phyloP scores from a whole-genome alignment of 106 monocot genomes.

The Allium cepa region DNA sequence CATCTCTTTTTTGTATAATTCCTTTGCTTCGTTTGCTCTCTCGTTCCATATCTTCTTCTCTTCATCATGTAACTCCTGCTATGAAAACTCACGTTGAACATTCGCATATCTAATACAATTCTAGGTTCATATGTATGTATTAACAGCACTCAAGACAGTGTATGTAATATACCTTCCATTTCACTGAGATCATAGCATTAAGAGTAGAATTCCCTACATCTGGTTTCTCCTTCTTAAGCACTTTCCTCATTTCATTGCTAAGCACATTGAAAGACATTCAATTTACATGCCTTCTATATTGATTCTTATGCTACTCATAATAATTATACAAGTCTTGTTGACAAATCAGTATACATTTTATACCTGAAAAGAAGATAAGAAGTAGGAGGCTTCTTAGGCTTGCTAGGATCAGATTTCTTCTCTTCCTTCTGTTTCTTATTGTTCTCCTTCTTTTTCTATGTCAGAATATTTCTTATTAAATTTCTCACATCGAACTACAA shows the following conservation, averaged over 20 bases:
- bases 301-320: not conserved
- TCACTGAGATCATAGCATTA: constrained; percentile 66
- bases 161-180: constrained; percentile 59
- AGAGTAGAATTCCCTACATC: constrained; percentile 23
- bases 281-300: not conserved
- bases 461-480: too few relatives aligned
- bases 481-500: too few relatives aligned
- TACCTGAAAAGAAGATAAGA: constrained; percentile 79
- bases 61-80: constrained; percentile 52
- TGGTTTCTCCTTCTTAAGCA: constrained; percentile 19
- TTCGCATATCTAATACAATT: too few relatives aligned
- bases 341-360: not conserved
- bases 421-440: constrained; percentile 36
- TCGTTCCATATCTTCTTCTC: constrained; percentile 65
- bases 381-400: constrained; percentile 79
- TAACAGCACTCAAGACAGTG: not conserved
- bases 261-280: not conserved
- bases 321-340: not conserved
- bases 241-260: constrained; percentile 74
- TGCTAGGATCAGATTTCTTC: constrained; percentile 59
- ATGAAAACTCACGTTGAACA: not conserved
- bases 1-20: constrained; percentile 61
- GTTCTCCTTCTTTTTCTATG: constrained; percentile 69
- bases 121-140: too few relatives aligned
- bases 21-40: constrained; percentile 52